Conservation (phyloP, 768 basidiomycete genomes). For the Porpolomopsis calyptriformis region DNA sequence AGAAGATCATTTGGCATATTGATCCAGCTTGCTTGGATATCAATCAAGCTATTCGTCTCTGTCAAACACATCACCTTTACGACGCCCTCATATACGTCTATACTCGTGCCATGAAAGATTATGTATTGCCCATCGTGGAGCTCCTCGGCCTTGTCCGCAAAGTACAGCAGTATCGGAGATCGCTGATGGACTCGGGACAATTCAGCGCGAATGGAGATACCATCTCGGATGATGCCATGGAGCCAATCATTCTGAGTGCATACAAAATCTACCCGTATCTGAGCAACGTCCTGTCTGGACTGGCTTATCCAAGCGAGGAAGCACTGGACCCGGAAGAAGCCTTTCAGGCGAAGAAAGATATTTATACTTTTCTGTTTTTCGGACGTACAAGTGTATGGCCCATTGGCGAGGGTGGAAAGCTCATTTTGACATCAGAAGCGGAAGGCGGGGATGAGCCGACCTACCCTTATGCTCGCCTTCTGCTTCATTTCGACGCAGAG, state of each 20-base stretch:
- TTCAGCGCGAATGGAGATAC: constrained; percentile 16
- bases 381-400: constrained; percentile 78
- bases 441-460: constrained; percentile 70
- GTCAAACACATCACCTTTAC: constrained; percentile 73
- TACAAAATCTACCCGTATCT: constrained; percentile 92
- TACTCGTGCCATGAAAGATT: constrained; percentile 79
- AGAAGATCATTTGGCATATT: constrained; percentile 92
- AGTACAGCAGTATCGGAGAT: constrained; percentile 45
- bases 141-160: constrained; percentile 66
- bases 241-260: constrained; percentile 57
- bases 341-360: constrained; percentile 52
- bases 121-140: constrained; percentile 80
- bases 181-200: constrained; percentile 19
- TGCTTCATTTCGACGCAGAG: constrained; percentile 86
- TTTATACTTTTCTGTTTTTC: constrained; percentile 79
- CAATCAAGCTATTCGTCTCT: constrained; percentile 83
- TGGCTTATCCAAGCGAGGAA: constrained; percentile 79
- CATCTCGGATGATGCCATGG: constrained; percentile 32
- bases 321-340: constrained; percentile 57
- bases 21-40: constrained; percentile 86
- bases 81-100: constrained; percentile 94
- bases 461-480: constrained; percentile 78
- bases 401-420: constrained; percentile 51
- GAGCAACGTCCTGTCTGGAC: constrained; percentile 66
- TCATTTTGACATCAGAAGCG: constrained; percentile 67